Evolutionary conservation across 495 filamentous ascomycete genomes (phyloP).

Genomic region (Penicillium cosmopolitanum): DNA sequence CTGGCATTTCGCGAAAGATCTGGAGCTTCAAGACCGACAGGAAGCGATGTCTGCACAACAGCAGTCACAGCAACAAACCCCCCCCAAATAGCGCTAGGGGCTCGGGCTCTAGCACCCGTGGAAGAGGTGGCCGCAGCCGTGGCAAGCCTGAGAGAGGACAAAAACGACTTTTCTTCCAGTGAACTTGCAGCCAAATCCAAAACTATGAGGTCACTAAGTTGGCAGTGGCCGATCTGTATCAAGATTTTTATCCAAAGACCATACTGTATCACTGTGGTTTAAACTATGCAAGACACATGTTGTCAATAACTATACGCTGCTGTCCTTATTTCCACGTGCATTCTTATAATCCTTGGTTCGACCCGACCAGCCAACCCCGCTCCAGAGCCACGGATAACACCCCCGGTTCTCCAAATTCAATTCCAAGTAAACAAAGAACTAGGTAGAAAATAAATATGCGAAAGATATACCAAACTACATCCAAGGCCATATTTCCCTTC

Average conservation of each 20-base stretch:
- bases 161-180: conserved; percentile 66
- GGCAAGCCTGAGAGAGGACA: conserved; percentile 75
- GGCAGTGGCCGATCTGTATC: no score
- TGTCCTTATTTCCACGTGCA: no score
- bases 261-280: no score
- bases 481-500: not conserved
- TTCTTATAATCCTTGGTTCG: not conserved
- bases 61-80: conserved; percentile 8
- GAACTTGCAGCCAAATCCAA: not conserved
- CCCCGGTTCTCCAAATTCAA: not conserved
- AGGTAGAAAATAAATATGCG: not conserved
- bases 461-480: not conserved
- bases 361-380: conserved; percentile 2
- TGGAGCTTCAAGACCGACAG: conserved; percentile 65
- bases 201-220: no score
- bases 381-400: conserved; percentile 1
- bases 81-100: conserved; percentile 25
- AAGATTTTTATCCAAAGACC: no score
- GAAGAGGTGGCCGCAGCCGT: conserved; percentile 34
- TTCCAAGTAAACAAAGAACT: conserved; percentile 10
- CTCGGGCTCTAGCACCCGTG: conserved; percentile 34
- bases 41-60: conserved; percentile 32
- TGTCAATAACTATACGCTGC: no score
- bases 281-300: no score
- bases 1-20: conserved; percentile 93